Percentiles rank a stretch among this genome's conserved stretches.
These are phyloP conservation scores for Microcyclospora tardicrescens DNA, from an alignment of 2,329 filamentous ascomycete species.

Conservation along the genomic window DNA sequence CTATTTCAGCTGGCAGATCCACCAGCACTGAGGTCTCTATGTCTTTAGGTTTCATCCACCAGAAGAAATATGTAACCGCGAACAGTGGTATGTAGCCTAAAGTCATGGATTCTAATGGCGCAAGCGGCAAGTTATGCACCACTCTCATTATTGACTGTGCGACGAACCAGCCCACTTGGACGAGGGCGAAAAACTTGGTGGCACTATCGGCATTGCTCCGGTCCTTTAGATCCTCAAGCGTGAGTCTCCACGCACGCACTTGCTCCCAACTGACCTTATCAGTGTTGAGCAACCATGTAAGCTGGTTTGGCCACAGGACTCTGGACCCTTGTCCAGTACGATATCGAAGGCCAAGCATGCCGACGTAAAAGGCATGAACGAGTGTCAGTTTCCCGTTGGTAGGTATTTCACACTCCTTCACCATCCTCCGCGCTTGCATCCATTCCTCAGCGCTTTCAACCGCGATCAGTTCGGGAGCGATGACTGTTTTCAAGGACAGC, in stretches of 20 bases:
- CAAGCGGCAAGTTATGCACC: constrained; percentile 21
- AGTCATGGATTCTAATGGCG: constrained; percentile 25
- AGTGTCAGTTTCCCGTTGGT: constrained; percentile 16
- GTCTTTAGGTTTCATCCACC: constrained; percentile 27
- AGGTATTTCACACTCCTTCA: constrained; percentile 13
- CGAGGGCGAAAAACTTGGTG: constrained; percentile 18
- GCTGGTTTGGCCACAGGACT: constrained; percentile 25
- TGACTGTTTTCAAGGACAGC: constrained; percentile 20
- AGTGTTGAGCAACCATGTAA: constrained; percentile 19
- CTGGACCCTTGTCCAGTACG: constrained; percentile 12
- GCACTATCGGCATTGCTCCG: constrained; percentile 24
- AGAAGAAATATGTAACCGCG: constrained; percentile 23
- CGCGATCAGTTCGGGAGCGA: constrained; percentile 25
- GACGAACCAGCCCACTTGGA: constrained; percentile 22
- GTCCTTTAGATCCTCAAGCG: constrained; percentile 18
- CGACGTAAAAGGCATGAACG: constrained; percentile 23
- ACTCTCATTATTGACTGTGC: constrained; percentile 21
- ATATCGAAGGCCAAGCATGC: constrained; percentile 24
- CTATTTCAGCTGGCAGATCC: constrained; percentile 17
- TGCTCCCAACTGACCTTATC: constrained; percentile 19
- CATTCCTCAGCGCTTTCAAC: constrained; percentile 26
- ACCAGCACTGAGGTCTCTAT: constrained; percentile 22
- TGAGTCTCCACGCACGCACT: constrained; percentile 17
- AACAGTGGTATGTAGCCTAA: constrained; percentile 26
- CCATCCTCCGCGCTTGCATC: constrained; percentile 20